Conservation (phyloP, 2,329 filamentous ascomycete genomes). For the Chlorencoelia australis region DNA sequence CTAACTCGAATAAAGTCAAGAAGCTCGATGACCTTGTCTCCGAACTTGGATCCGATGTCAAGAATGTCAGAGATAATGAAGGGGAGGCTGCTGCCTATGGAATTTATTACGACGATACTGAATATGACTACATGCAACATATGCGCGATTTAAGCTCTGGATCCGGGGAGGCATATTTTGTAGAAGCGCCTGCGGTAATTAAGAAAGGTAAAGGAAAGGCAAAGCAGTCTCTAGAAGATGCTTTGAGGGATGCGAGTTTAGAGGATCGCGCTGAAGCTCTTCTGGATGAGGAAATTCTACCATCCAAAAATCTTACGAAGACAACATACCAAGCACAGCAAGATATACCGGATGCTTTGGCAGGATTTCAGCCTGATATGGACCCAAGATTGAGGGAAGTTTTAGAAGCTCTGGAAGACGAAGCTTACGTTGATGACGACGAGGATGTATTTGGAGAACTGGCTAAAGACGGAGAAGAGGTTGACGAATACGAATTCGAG, state of each 20-base stretch:
- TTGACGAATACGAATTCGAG: conserved; percentile 74
- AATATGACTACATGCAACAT: conserved; percentile 99
- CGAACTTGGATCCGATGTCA: conserved; percentile 60
- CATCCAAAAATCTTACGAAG: conserved; percentile 68
- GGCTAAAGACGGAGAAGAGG: conserved; percentile 58
- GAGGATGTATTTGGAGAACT: conserved; percentile 74
- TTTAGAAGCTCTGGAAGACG: conserved; percentile 87
- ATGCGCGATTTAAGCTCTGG: conserved; percentile 74
- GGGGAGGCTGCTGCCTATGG: conserved; percentile 93
- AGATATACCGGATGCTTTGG: conserved; percentile 80
- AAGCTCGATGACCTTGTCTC: conserved; percentile 65
- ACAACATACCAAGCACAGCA: conserved; percentile 87
- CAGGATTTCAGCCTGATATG: conserved; percentile 96
- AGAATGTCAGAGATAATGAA: conserved; percentile 71
- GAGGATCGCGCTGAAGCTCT: conserved; percentile 45
- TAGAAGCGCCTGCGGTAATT: conserved; percentile 57
- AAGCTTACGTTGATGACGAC: conserved; percentile 80
- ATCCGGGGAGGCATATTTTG: conserved; percentile 65
- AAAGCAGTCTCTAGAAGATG: conserved; percentile 75
- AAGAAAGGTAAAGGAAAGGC: conserved; percentile 63
- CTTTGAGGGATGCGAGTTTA: conserved; percentile 53
- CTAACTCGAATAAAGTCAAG: conserved; percentile 47
- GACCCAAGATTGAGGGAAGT: conserved; percentile 86
- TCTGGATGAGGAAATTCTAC: conserved; percentile 64
- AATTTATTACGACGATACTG: conserved; percentile 87